phyloP scores from a whole-genome alignment of 805 yeast species.

The Ogataea neopini region DNA sequence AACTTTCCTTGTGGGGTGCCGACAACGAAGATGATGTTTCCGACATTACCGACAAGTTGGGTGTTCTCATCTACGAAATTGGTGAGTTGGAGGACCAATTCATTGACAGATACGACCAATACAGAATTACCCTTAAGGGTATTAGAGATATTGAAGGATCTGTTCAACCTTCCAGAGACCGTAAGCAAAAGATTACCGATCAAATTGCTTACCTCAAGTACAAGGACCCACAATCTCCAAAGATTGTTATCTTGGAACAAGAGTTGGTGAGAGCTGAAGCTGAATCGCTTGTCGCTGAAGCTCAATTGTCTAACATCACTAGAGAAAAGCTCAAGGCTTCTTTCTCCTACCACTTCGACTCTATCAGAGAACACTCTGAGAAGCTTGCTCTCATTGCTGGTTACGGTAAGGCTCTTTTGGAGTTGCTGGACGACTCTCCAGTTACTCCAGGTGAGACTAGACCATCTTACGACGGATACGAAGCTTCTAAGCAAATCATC shows the following conservation, averaged over 20 bases:
- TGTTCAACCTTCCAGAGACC: constrained; percentile 92
- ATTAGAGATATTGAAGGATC: constrained; percentile 84
- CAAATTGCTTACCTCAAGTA: constrained; percentile 97
- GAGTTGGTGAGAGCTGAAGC: constrained; percentile 99
- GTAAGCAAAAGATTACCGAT: constrained; percentile 96
- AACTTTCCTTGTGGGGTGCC: constrained; percentile 84
- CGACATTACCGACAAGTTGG: constrained; percentile 84
- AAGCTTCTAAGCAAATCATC: constrained; percentile 96
- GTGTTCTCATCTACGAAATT: constrained; percentile 77
- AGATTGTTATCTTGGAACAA: constrained; percentile 93
- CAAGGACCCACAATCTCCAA: constrained; percentile 97
- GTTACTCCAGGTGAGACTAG: constrained; percentile 99
- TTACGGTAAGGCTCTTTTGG: constrained; percentile 96
- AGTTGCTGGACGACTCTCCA: constrained; percentile 93
- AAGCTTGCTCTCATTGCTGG: constrained; percentile 97
- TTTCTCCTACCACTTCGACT: constrained; percentile 94
- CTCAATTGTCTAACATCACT: constrained; percentile 96
- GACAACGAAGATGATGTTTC: constrained; percentile 83
- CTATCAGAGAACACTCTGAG: constrained; percentile 92
- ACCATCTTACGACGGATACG: constrained; percentile 97
- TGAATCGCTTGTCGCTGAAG: constrained; percentile 98
- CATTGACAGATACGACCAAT: constrained; percentile 83
- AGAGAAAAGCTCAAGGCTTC: constrained; percentile 98
- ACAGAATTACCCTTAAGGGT: constrained; percentile 78
- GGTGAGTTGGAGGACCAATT: constrained; percentile 87